phyloP scores from a whole-genome alignment of 2,329 filamentous ascomycete species.

The Pyrenophora seminiperda region DNA sequence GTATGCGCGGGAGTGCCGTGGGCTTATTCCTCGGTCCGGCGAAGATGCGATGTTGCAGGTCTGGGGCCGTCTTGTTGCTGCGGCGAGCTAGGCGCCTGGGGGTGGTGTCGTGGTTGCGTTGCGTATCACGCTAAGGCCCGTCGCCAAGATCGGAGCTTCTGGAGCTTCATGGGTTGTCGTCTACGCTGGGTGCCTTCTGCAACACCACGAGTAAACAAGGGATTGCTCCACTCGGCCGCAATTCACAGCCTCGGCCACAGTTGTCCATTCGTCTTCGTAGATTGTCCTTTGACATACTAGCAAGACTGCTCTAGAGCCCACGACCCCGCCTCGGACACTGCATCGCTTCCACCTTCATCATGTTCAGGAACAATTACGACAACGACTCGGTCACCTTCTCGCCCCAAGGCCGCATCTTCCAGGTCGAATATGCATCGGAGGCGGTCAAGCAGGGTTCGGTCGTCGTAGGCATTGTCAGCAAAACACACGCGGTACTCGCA shows the following conservation, averaged over 20 bases:
- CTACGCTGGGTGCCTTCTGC: conserved; percentile 32
- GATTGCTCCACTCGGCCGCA: conserved; percentile 10
- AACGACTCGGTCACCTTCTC: conserved; percentile 99
- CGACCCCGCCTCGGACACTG: conserved; percentile 6
- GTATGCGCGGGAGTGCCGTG: background rate
- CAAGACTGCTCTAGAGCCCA: background rate
- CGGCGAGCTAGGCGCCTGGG: conserved; percentile 1
- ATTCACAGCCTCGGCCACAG: background rate
- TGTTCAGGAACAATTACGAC: conserved; percentile 99
- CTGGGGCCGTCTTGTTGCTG: conserved; percentile 9
- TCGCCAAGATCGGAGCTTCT: conserved; percentile 15
- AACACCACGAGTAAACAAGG: conserved; percentile 17
- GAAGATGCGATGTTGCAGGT: conserved; percentile 7
- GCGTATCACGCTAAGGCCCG: conserved; percentile 10
- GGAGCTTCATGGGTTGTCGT: conserved; percentile 28
- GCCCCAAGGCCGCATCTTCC: conserved; percentile 98
- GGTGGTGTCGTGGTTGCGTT: conserved; percentile 8
- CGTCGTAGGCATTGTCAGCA: conserved; percentile 95
- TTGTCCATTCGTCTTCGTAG: background rate
- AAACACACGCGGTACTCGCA: conserved; percentile 94
- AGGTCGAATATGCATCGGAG: conserved; percentile 98
- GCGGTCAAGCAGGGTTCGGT: conserved; percentile 99
- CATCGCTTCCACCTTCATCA: conserved; percentile 56
- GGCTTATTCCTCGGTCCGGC: conserved; percentile 11
- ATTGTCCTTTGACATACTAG: no score